Evolutionary conservation across 176 grass and related monocot genomes (phyloP), one percentile per base, ranked within the genome.

Genomic region (Aegilops sharonensis): DNA sequence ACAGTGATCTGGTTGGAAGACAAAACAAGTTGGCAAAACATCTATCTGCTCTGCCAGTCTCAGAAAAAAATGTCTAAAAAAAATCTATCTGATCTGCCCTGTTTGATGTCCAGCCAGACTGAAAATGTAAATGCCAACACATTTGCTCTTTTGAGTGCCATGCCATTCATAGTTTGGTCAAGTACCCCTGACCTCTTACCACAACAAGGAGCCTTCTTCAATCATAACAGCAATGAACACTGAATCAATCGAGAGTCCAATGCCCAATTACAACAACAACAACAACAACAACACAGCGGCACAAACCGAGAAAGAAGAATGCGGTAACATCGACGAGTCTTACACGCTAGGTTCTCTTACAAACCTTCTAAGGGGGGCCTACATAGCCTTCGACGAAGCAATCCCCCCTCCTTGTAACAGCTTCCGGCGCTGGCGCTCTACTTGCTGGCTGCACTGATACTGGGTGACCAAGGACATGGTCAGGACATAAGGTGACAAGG

Each of bases 311-410:
- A 34, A 66, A 42, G 27, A 60, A 60, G 67, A 84, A 47, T 21
- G 45, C 2, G 35, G 37, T 50, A 62, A 64, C 88, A 21, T 76
- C 78, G 21, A 63, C 25, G 64, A 77, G 72, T 86, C 67, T 66
- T 35, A 81, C 72, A 78, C 21, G 20, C 67, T 64, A 48, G 34
- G 57, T 39, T 81, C 34, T 75, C 60, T 25, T 63, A 64, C 87
- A 80, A 21, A 21, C 56, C 56, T 59, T 59, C 56, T 9, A 59
- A 59, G 56, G 56, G 56, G 56, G 56, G 75, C 66, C 39, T 64
- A 68, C 29, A 61, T 23, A 21, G 27, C 78, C 83, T 45, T 47
- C 18, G 12, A 64, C 3, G 61, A 48, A 61, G 45, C 78, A 85
- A 68, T 18, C 35, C 20, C 36, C 20, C 61, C 83, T 69, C 67